Evolutionary conservation across 345 rosid species (phyloP).

Genomic region (Linum trigynum): DNA sequence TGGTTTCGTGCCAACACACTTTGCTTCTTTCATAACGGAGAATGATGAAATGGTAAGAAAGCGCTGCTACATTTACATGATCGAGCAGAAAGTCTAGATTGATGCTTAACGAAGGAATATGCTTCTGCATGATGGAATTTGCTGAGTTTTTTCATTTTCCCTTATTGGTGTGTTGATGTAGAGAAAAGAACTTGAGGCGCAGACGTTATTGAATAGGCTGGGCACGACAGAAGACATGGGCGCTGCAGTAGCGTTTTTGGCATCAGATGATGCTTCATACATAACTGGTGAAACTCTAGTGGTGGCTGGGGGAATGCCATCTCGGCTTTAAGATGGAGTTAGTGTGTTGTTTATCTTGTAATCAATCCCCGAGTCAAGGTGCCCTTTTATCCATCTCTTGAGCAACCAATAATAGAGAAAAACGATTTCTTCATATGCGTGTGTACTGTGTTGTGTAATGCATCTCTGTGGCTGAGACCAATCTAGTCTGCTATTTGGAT

Average conservation of each 20-base stretch:
- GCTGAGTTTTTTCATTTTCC: no score
- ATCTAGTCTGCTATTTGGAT: no score
- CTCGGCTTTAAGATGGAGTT: conserved; percentile 38
- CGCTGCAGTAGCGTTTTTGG: conserved; percentile 61
- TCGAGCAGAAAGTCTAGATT: no score
- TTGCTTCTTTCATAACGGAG: conserved; percentile 48
- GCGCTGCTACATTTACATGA: not conserved
- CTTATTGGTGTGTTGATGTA: conserved; percentile 14
- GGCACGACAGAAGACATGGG: conserved; percentile 77
- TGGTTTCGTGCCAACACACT: conserved; percentile 81
- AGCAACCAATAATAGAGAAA: no score
- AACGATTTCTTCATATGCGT: no score
- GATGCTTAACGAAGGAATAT: not conserved
- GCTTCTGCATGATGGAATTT: not conserved
- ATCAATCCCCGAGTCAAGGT: no score
- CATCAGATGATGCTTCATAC: conserved; percentile 68
- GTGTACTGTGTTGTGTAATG: no score
- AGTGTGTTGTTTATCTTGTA: no score
- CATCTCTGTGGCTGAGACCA: no score
- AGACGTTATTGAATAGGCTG: conserved; percentile 54
- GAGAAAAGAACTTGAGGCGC: conserved; percentile 43
- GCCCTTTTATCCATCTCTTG: no score
- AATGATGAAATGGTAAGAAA: conserved; percentile 40
- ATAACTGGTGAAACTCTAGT: conserved; percentile 73
- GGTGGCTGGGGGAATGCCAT: conserved; percentile 74